Percentiles rank a stretch among this genome's conserved stretches.
Conservation (phyloP, 2,329 filamentous ascomycete genomes). For the Scedosporium boydii region DNA sequence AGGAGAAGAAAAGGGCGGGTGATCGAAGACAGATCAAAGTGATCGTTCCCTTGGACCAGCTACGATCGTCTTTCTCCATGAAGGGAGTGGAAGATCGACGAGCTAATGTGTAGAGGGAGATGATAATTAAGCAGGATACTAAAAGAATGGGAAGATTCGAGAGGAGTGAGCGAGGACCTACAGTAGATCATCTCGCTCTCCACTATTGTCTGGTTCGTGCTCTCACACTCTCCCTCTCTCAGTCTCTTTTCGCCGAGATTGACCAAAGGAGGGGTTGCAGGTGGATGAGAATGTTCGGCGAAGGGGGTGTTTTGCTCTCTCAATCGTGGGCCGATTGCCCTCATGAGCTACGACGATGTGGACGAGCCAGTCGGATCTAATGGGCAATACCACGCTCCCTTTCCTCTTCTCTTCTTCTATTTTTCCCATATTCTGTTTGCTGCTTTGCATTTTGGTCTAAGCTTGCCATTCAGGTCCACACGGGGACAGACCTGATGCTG, state of each 20-base stretch:
- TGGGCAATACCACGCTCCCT: neutral
- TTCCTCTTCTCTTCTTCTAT: neutral
- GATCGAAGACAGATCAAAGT: neutral
- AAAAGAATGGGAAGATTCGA: neutral
- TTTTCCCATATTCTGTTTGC: no score
- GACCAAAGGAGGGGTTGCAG: neutral
- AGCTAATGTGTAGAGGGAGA: neutral
- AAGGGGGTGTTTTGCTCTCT: neutral
- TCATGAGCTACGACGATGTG: neutral
- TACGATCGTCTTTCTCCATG: neutral
- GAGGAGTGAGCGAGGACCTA: neutral
- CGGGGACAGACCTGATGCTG: neutral
- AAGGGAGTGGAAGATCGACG: constrained; percentile 1
- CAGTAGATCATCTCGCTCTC: neutral
- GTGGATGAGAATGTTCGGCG: neutral
- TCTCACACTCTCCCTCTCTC: no score
- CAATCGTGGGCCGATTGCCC: neutral
- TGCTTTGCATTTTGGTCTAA: neutral
- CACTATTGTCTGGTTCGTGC: neutral
- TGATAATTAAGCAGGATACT: constrained; percentile 1
- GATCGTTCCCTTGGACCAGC: neutral
- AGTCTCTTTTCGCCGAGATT: neutral
- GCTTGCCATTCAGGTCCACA: neutral
- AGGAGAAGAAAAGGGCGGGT: neutral
- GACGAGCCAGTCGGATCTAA: neutral